These are phyloP conservation scores for Helicosporidium sp. DNA, from an alignment of 139 green algal species.

Conservation along the genomic window DNA sequence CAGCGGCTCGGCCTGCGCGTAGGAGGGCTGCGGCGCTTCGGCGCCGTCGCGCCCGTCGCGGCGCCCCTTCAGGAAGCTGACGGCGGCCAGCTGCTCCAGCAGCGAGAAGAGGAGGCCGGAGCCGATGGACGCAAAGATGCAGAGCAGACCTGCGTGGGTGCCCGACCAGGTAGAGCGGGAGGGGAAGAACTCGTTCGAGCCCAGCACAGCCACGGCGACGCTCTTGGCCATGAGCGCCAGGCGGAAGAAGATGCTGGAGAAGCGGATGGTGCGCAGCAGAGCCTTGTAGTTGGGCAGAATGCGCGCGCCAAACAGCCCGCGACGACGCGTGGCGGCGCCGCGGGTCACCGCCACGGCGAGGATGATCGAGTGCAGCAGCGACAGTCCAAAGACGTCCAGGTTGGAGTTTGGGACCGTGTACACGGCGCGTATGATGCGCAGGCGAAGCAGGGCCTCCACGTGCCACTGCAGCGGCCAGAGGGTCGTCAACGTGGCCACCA, in stretches of 20 bases:
- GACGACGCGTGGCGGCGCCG: too few relatives aligned
- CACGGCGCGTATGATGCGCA: not conserved
- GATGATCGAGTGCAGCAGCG: not conserved
- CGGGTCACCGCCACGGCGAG: slow-evolving; percentile 10
- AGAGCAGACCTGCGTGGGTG: slow-evolving; percentile 16
- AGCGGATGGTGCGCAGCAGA: slow-evolving; percentile 1
- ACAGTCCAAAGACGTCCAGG: slow-evolving; percentile 30
- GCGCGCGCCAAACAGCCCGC: too few relatives aligned
- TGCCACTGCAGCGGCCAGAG: slow-evolving; percentile 5
- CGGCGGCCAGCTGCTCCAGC: slow-evolving; percentile 1
- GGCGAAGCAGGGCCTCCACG: not conserved
- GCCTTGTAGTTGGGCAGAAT: not conserved
- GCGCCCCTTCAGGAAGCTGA: slow-evolving; percentile 1
- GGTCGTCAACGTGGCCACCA: not conserved
- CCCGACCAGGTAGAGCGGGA: not conserved
- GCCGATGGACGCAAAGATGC: slow-evolving; percentile 15
- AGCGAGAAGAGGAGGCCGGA: slow-evolving; percentile 12
- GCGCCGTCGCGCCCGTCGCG: slow-evolving; percentile 3
- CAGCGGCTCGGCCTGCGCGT: slow-evolving; percentile 7
- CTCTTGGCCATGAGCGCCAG: slow-evolving; percentile 35
- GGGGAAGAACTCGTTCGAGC: slow-evolving; percentile 19
- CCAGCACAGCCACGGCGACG: slow-evolving; percentile 28
- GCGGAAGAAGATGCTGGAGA: slow-evolving; percentile 8
- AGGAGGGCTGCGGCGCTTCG: too few relatives aligned
- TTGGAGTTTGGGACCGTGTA: slow-evolving; percentile 25